These are phyloP conservation scores for Russula sp. DNA, from an alignment of 768 basidiomycete species.

Conservation along the genomic window DNA sequence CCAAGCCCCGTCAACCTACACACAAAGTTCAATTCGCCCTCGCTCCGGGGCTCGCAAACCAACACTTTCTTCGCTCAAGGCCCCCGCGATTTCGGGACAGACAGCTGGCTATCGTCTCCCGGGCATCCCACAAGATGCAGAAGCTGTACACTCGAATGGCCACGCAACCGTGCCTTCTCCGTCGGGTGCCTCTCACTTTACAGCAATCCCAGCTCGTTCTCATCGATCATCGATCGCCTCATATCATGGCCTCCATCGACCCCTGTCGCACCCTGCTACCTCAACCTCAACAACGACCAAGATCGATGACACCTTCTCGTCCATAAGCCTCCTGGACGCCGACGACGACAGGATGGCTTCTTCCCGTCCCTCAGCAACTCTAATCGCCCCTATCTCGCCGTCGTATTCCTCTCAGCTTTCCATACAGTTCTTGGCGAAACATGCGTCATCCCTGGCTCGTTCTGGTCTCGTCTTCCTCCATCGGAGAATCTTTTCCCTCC, in stretches of 20 bases:
- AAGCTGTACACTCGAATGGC: background rate
- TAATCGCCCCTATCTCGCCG: background rate
- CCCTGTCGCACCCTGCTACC: background rate
- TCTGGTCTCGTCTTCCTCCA: background rate
- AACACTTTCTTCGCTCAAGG: background rate
- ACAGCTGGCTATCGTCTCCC: too few species aligned
- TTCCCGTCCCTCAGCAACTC: background rate
- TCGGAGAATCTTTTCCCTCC: background rate
- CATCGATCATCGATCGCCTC: conserved; percentile 1
- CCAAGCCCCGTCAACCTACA: background rate
- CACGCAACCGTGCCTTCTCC: background rate
- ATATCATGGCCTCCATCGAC: background rate
- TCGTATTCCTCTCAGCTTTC: background rate
- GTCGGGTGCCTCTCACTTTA: conserved; percentile 2
- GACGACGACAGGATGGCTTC: background rate
- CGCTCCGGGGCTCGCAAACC: background rate
- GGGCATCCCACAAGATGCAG: background rate
- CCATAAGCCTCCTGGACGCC: background rate
- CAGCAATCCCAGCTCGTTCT: conserved; percentile 1
- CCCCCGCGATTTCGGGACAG: background rate
- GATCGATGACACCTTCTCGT: background rate
- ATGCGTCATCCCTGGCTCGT: background rate
- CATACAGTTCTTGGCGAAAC: background rate
- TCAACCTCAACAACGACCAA: background rate
- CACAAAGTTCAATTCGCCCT: conserved; percentile 2